phyloP scores from a whole-genome alignment of 257 asterid genomes.

The Solanum medicagineum region DNA sequence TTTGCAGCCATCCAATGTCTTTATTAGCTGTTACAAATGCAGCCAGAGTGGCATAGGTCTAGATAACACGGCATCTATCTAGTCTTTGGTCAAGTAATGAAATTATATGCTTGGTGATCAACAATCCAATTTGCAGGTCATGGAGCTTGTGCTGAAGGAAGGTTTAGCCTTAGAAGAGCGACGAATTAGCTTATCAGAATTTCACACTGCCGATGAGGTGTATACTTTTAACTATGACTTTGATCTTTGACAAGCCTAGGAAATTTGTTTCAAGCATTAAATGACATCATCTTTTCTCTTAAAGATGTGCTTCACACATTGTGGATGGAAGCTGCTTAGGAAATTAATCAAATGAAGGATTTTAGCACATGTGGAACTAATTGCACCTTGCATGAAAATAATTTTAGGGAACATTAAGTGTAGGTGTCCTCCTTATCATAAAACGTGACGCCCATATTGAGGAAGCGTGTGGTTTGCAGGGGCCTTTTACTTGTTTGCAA shows the following conservation, averaged over 20 bases:
- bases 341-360: not conserved
- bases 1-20: not conserved
- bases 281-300: not conserved
- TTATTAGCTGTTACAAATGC: not conserved
- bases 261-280: not conserved
- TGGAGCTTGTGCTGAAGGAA: constrained; percentile 55
- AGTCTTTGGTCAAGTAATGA: not conserved
- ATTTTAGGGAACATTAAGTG: not conserved
- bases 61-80: not conserved
- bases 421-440: not conserved
- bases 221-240: not conserved
- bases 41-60: not conserved
- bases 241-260: not conserved
- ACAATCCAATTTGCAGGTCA: constrained; percentile 37
- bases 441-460: not conserved
- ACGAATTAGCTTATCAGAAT: constrained; percentile 70
- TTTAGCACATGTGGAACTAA: not conserved
- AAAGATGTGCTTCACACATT: not conserved
- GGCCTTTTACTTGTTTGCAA: too few species aligned
- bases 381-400: not conserved
- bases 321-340: not conserved
- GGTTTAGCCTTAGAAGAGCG: constrained; percentile 48
- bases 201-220: constrained; percentile 93
- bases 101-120: not conserved
- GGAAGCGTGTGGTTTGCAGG: not conserved